Conservation (phyloP, 306 rosid species). For the Cicer cuneatum region DNA sequence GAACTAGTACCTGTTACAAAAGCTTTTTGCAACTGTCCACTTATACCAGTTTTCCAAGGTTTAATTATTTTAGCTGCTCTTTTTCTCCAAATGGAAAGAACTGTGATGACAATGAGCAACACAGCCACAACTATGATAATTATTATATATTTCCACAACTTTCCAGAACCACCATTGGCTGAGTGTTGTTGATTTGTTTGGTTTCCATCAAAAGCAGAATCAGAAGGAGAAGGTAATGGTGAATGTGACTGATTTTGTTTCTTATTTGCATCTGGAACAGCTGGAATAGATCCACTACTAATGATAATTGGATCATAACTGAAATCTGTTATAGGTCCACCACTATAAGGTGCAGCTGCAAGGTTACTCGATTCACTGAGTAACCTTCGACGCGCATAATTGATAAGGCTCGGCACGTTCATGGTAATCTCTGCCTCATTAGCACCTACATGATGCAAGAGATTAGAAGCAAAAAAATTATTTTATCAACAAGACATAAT, state of each 20-base stretch:
- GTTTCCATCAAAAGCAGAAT: conserved; percentile 36
- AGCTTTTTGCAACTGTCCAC: conserved; percentile 95
- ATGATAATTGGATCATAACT: conserved; percentile 54
- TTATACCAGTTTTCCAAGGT: conserved; percentile 95
- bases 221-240: conserved; percentile 37
- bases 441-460: conserved; percentile 53
- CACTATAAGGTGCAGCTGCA: conserved; percentile 63
- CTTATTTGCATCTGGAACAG: conserved; percentile 55
- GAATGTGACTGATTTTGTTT: conserved; percentile 47
- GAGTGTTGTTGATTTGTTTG: conserved; percentile 37
- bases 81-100: conserved; percentile 65
- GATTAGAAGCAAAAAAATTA: conserved; percentile 12
- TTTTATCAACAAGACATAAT: background rate
- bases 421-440: conserved; percentile 43
- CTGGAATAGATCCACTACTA: conserved; percentile 84
- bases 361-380: conserved; percentile 75
- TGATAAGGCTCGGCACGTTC: conserved; percentile 34
- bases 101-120: conserved; percentile 52
- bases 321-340: conserved; percentile 45
- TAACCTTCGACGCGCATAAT: conserved; percentile 66
- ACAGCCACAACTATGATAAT: conserved; percentile 49
- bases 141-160: conserved; percentile 59
- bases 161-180: conserved; percentile 39
- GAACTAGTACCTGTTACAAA: conserved; percentile 78
- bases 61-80: conserved; percentile 67